Percentiles rank a stretch among this genome's conserved stretches.
phyloP scores from a whole-genome alignment of 176 grass and related monocot species.

The Thalia dealbata region DNA sequence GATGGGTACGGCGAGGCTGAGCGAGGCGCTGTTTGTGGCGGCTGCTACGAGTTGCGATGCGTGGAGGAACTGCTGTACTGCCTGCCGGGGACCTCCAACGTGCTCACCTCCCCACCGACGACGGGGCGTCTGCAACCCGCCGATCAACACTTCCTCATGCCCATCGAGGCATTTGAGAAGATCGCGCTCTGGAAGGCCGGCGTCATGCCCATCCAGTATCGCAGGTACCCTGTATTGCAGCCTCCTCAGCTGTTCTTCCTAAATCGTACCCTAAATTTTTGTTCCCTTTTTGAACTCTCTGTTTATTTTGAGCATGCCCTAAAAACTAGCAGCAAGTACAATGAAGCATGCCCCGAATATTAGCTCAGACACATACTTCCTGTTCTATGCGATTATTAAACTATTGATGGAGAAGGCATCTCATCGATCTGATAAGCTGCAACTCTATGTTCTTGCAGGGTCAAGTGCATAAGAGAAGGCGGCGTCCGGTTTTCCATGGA shows the following conservation, averaged over 20 bases:
- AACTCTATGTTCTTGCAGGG: slow-evolving; percentile 20
- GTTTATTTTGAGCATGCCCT: too few species aligned
- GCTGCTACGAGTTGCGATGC: slow-evolving; percentile 94
- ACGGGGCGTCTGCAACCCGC: slow-evolving; percentile 87
- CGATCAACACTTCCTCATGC: slow-evolving; percentile 89
- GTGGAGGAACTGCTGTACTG: slow-evolving; percentile 84
- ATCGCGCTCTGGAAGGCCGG: slow-evolving; percentile 98
- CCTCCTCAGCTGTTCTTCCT: too few species aligned
- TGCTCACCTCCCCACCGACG: slow-evolving; percentile 62
- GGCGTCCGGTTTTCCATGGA: slow-evolving; percentile 60
- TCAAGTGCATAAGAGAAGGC: slow-evolving; percentile 75
- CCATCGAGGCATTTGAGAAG: slow-evolving; percentile 96
- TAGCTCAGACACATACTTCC: too few species aligned
- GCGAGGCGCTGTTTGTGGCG: slow-evolving; percentile 80
- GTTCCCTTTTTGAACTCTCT: too few species aligned
- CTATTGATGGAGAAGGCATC: too few species aligned
- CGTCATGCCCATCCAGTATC: slow-evolving; percentile 94
- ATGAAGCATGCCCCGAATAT: too few species aligned
- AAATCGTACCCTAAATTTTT: too few species aligned
- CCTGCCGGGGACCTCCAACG: slow-evolving; percentile 81
- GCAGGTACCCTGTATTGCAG: slow-evolving; percentile 31
- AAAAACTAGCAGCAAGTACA: too few species aligned
- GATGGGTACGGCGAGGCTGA: slow-evolving; percentile 84
- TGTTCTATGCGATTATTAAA: too few species aligned
- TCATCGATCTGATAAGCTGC: too few species aligned